Evolutionary conservation across 768 basidiomycete genomes (phyloP), one percentile per base, ranked within the genome.

Genomic region (Tephrocybe sp.): DNA sequence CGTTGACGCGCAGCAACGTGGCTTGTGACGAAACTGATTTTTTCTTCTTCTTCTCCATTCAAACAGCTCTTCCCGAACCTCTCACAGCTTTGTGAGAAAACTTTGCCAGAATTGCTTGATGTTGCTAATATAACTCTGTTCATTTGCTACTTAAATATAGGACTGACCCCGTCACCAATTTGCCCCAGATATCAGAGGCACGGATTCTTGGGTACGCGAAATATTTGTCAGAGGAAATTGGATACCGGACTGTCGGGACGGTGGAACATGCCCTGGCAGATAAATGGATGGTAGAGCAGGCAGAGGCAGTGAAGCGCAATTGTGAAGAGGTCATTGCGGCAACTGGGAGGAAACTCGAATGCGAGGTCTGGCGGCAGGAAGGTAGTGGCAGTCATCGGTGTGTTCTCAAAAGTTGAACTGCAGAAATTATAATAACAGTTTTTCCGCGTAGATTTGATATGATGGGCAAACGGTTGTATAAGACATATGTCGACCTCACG

Each of bases 241-340:
- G 94, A 1, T 98, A 85, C 69, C 78, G 96, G 42, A 97, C 90
- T 0, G 90, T 96, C 9, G 96, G 96, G 1, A 93, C 94, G 0
- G 76, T 77, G 26, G 93, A 98, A 65, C 93, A 96, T 70, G 88
- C 90, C 0, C 65, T 83, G 23, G 93, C 88, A 3, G 94, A 97
- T 59, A 70, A 75, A 21, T 98, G 93, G 85, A 84, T 95, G 78
- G 62, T 85, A 18, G 69, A 79, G 40, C 80, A 86, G 60, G 86
- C 87, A 2, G 70, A 84, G 47, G 73, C 73, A 38, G 65, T 95
- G 32, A 73, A 84, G 60, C 66, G 68, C 26, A 68, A 83, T 45
- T 95, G 93, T 63, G 82, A 87, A 39, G 68, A 68, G 42, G 67
- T 81, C 24, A 75, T 79, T 6, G 63, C 64, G 26, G 65, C 63